phyloP scores from a whole-genome alignment of 768 basidiomycete genomes.

The Solioccasus polychromus region DNA sequence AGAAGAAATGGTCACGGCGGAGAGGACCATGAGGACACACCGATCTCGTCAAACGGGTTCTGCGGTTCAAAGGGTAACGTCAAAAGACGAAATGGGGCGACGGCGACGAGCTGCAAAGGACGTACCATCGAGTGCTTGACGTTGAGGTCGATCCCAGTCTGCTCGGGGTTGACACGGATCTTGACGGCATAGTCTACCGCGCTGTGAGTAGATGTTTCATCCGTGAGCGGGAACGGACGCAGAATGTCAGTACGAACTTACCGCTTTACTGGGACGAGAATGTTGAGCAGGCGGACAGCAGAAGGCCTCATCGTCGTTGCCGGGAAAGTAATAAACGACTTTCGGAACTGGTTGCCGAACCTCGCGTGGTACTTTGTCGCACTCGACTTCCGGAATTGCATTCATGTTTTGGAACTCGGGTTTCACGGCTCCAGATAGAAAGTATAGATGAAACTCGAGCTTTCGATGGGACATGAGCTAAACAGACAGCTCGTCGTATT shows the following conservation, averaged over 20 bases:
- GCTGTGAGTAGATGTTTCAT: conserved; percentile 46
- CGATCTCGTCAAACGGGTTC: conserved; percentile 99
- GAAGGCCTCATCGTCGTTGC: conserved; percentile 67
- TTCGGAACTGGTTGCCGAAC: too few relatives aligned
- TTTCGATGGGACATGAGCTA: too few relatives aligned
- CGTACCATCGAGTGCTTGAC: conserved; percentile 99
- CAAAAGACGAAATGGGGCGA: neutral
- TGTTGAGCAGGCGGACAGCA: conserved; percentile 68
- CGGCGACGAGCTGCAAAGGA: neutral
- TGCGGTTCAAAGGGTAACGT: too few relatives aligned
- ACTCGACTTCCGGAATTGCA: too few relatives aligned
- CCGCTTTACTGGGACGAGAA: conserved; percentile 94
- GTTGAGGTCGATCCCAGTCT: conserved; percentile 93
- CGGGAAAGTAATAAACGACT: neutral
- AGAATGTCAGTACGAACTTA: conserved; percentile 23
- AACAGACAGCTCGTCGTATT: too few relatives aligned
- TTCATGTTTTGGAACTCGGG: too few relatives aligned
- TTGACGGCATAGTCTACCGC: conserved; percentile 98
- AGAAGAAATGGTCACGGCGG: neutral
- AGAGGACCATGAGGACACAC: conserved; percentile 38
- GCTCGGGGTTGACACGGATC: conserved; percentile 93
- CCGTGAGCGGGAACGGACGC: neutral
- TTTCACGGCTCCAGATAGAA: too few relatives aligned
- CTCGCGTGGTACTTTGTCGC: too few relatives aligned
- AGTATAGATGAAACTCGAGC: too few relatives aligned